These are phyloP conservation scores for Auriscalpium microsporum DNA, from an alignment of 768 basidiomycete species.

Conservation along the genomic window DNA sequence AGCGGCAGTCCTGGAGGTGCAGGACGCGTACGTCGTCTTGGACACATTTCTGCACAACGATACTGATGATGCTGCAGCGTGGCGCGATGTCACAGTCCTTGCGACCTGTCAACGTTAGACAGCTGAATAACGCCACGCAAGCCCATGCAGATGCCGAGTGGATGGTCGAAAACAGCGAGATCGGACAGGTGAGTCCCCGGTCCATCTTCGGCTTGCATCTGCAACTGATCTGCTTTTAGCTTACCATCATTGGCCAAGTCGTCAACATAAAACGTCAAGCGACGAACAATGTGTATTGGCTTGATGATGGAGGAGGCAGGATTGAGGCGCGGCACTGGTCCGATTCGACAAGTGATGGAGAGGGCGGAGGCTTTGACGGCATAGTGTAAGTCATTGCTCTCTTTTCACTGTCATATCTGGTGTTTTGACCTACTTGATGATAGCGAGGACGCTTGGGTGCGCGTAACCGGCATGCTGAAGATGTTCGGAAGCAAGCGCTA, in stretches of 20 bases:
- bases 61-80: constrained; percentile 21
- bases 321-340: constrained; percentile 81
- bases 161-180: constrained; percentile 69
- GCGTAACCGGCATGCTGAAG: constrained; percentile 77
- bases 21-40: constrained; percentile 29
- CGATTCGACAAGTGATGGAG: constrained; percentile 53
- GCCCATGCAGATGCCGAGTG: constrained; percentile 86
- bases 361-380: constrained; percentile 38
- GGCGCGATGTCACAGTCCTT: constrained; percentile 37
- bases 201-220: background rate
- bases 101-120: constrained; percentile 71
- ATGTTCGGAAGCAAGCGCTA: constrained; percentile 74
- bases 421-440: background rate
- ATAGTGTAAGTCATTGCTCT: constrained; percentile 31
- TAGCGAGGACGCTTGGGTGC: constrained; percentile 73
- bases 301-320: constrained; percentile 82
- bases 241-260: constrained; percentile 70
- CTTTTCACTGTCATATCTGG: background rate
- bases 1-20: constrained; percentile 53
- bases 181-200: constrained; percentile 57
- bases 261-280: constrained; percentile 57
- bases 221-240: constrained; percentile 28
- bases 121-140: constrained; percentile 70
- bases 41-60: background rate
- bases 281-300: constrained; percentile 70